Base-by-base conservation (phyloP, 176 grass and related monocot genomes). In the Thinopyrum elongatum region DNA sequence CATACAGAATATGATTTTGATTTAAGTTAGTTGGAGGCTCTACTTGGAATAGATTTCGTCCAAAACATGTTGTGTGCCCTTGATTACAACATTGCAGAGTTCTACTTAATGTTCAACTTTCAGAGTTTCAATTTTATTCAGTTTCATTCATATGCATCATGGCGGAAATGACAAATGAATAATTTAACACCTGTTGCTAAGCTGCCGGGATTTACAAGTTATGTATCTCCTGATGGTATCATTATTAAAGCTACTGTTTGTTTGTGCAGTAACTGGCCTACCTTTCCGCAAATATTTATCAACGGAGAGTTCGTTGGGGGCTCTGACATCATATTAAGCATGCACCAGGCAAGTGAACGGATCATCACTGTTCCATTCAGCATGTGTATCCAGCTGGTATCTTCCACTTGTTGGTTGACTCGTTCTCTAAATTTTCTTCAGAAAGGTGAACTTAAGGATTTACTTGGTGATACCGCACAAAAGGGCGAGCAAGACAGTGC, bases 211-310 rank as follows among this genome's bases (percentile, higher is more conserved):
- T 39, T 13, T 77, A 3, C 12, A 29, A 72, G 30, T 42, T 83
- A 6, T 77, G 69, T 81, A 57, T 75, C 78, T 34, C 55, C 55
- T 46, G 4, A 49, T 5, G 38, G 44, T 64, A 83, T 87, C 2
- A 74, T 27, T 57, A 44, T 68, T 21, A 71, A 77, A 42, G 19
- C 46, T 88, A 82, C 67, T n/a, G 22, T 55, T 79, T 70, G 51
- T 85, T 46, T 65, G 13, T 85, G 87, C 80, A 94, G 97, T 68
- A 91, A 94, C 55, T 99, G 94, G 92, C 94, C 97, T 35, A 97
- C 97, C 51, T 99, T 99, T 90, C 94, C 97, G 3, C 94, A 99
- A 91, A 85, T 99, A 88, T 97, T 97, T 89, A 97, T 99, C 57
- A 97, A 99, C 28, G 92, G 97, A 81, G 94, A 99, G 63, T 99